Base-by-base conservation (phyloP, 179 eudicot species). In the Drosera spatulata region DNA sequence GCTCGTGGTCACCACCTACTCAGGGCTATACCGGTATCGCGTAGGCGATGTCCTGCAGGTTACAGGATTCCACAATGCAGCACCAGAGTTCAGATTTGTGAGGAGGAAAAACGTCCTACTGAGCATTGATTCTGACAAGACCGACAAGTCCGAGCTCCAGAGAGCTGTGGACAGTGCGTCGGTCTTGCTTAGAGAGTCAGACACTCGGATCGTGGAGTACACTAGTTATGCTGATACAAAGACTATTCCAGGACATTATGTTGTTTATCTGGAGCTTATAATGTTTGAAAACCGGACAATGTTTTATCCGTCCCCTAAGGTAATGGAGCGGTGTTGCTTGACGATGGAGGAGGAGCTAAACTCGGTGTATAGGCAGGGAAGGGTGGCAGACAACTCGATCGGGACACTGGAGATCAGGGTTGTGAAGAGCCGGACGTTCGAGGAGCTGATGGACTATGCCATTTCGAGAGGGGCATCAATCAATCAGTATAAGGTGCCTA, bases 381-480 rank as follows among this genome's bases (percentile, higher is more conserved):
- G 95, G 15, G 95, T 85, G 0, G 83, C 84, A 7, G 86, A 82
- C 15, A 66, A 71, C 63, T 85, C 95, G 1, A 79, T 87, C 4
- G 95, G 95, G 15, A 86, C 95, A 4, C 74, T 85, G 0, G 91
- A 87, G 65, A 87, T 87, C 10, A 73, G 86, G 60, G 81, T 87
- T 0, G 95, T 87, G 49, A 66, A 71, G 55, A 70, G 51, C 15
- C 88, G 95, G 3, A 87, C 95, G 0, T 87, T 87, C 59, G 95
- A 87, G 60, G 88, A 87, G 82, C 50, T 87, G 2, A 87, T 87
- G 95, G 95, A 87, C 49, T 87, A 82, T 48, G 95, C 95, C 0
- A 73, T 87, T 10, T 79, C 88, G 3, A 70, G 83, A 45, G 95
- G 95, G 1, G 91, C 88, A 4, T 87, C 95, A 0, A 80, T 87